Evolutionary conservation across 2,329 filamentous ascomycete species (phyloP).

Genomic region (Lachnellula hyalina): DNA sequence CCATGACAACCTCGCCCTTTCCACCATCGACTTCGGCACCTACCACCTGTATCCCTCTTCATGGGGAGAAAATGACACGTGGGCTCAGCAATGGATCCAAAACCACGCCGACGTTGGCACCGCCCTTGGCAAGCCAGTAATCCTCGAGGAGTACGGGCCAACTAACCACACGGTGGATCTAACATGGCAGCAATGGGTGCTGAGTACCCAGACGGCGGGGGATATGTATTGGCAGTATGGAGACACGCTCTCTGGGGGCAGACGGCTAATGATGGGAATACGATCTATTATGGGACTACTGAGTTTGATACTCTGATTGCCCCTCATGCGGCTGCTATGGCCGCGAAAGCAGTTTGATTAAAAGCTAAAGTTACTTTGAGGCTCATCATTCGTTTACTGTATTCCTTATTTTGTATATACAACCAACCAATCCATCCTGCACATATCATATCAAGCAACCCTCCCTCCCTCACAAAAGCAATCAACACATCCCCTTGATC

Average conservation of each 20-base stretch:
- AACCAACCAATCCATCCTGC: no score
- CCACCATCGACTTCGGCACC: constrained; percentile 47
- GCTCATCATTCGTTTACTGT: not conserved
- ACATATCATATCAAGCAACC: not conserved
- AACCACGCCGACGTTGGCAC: constrained; percentile 38
- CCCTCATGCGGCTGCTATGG: constrained; percentile 22
- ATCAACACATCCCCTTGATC: not conserved
- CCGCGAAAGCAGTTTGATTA: constrained; percentile 13
- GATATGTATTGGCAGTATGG: constrained; percentile 32
- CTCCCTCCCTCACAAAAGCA: not conserved
- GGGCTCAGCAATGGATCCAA: constrained; percentile 43
- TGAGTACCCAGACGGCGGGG: constrained; percentile 22
- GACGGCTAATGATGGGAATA: constrained; percentile 25
- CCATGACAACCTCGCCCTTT: constrained; percentile 43
- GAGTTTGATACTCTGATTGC: constrained; percentile 23
- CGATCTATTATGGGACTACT: constrained; percentile 25
- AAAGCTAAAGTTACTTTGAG: not conserved
- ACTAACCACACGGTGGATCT: constrained; percentile 15
- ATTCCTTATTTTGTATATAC: no score
- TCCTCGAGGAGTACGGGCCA: constrained; percentile 38
- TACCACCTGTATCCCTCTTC: constrained; percentile 46
- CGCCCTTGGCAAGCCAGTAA: constrained; percentile 36
- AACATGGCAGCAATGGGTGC: constrained; percentile 22
- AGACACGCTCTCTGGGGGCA: constrained; percentile 22
- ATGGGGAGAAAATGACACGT: constrained; percentile 36